Conservation (phyloP, 306 rosid genomes). For the Vachellia pachyceras region DNA sequence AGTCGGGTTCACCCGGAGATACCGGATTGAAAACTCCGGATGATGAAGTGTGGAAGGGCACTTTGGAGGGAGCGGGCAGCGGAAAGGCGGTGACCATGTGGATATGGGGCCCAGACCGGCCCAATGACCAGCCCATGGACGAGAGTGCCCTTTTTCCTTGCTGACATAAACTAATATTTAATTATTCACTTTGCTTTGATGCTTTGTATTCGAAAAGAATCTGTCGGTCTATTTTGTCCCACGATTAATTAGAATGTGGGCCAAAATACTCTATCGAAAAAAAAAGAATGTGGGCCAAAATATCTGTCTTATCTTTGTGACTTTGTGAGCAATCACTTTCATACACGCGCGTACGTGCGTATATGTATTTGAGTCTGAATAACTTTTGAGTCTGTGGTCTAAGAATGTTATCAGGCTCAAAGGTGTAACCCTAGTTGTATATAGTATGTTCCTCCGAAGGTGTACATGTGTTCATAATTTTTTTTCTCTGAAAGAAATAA, state of each 20-base stretch:
- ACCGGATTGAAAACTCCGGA: conserved; percentile 12
- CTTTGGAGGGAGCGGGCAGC: conserved; percentile 38
- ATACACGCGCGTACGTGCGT: too few species aligned
- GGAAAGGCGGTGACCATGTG: background rate
- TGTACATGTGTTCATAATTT: background rate
- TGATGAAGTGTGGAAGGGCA: conserved; percentile 31
- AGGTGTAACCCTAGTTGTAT: background rate
- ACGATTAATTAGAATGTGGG: background rate
- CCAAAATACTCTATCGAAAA: too few species aligned
- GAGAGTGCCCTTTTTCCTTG: background rate
- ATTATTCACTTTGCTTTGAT: background rate
- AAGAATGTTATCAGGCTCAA: background rate
- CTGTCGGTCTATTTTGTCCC: background rate
- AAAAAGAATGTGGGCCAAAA: too few species aligned
- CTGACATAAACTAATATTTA: background rate
- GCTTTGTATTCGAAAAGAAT: background rate
- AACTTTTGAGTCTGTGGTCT: too few species aligned
- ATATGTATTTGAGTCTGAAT: too few species aligned
- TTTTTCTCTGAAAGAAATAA: background rate
- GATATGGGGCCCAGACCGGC: background rate
- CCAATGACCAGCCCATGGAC: background rate
- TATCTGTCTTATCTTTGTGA: background rate
- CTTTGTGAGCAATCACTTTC: background rate
- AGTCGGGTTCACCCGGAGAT: conserved; percentile 14
- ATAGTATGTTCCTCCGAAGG: background rate